These are phyloP conservation scores for Nemania bipapillata DNA, from an alignment of 2,329 filamentous ascomycete genomes.

Conservation along the genomic window DNA sequence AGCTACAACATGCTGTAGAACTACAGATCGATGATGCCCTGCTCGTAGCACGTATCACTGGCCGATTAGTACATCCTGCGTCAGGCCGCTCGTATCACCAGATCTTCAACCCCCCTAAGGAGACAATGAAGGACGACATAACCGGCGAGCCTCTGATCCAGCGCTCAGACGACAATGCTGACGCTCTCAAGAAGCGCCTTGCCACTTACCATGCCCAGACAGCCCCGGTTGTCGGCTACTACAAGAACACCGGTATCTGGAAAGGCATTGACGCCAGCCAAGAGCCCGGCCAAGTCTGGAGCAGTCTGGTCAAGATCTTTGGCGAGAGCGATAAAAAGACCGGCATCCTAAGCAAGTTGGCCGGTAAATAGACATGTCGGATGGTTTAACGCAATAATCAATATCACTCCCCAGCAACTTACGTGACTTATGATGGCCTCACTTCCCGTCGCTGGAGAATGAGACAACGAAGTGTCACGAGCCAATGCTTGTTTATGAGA, in stretches of 20 bases:
- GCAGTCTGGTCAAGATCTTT: constrained; percentile 87
- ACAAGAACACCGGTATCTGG: constrained; percentile 98
- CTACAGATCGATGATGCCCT: constrained; percentile 95
- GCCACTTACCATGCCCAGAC: constrained; percentile 95
- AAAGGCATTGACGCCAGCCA: constrained; percentile 93
- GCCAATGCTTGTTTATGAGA: constrained; percentile 18
- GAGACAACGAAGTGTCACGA: not conserved
- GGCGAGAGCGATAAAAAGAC: constrained; percentile 68
- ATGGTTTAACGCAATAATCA: constrained; percentile 4
- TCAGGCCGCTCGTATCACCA: constrained; percentile 98
- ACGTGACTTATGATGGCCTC: not conserved
- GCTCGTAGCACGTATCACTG: constrained; percentile 94
- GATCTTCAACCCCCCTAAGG: constrained; percentile 98
- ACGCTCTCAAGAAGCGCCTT: constrained; percentile 93
- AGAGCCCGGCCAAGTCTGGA: constrained; percentile 95
- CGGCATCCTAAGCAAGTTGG: constrained; percentile 59
- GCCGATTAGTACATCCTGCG: constrained; percentile 92
- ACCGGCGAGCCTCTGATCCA: constrained; percentile 97
- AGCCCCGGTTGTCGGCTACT: constrained; percentile 90
- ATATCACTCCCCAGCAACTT: not conserved
- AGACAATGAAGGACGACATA: constrained; percentile 91
- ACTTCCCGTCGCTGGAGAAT: constrained; percentile 8
- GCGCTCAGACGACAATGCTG: constrained; percentile 96
- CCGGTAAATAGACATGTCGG: constrained; percentile 43
- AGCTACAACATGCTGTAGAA: constrained; percentile 93